These are phyloP conservation scores for Neofusicoccum sp. DNA, from an alignment of 2,329 filamentous ascomycete genomes.

Conservation along the genomic window DNA sequence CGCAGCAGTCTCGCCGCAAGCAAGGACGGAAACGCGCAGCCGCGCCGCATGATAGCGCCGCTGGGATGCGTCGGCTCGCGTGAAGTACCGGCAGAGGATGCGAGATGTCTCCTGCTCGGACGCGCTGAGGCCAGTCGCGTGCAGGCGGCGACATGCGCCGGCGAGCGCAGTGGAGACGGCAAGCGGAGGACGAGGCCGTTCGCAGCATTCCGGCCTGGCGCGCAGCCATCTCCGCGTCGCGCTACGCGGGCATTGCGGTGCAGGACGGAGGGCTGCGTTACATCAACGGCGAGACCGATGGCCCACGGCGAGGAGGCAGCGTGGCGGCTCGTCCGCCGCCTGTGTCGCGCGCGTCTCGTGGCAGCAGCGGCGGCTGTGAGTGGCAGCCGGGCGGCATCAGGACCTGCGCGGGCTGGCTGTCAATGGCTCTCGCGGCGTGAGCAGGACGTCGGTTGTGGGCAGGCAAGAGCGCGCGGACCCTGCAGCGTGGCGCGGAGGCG, in stretches of 20 bases:
- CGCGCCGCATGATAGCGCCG: too few relatives aligned
- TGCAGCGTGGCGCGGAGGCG: conserved; percentile 12
- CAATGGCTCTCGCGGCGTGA: too few relatives aligned
- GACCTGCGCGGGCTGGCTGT: too few relatives aligned
- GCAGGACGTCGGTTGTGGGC: neutral
- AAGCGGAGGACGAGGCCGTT: neutral
- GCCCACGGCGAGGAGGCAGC: too few relatives aligned
- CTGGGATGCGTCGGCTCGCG: neutral
- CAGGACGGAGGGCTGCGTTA: neutral
- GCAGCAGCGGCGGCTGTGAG: too few relatives aligned
- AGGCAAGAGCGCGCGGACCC: too few relatives aligned
- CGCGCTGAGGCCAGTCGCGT: neutral
- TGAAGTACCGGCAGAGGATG: neutral
- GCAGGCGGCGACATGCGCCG: neutral
- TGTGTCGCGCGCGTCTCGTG: too few relatives aligned
- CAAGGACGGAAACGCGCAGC: too few relatives aligned
- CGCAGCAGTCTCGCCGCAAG: too few relatives aligned
- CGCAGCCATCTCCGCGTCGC: neutral
- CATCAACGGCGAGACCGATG: too few relatives aligned
- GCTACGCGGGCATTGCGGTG: neutral
- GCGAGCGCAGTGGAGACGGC: neutral
- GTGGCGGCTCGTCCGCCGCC: too few relatives aligned
- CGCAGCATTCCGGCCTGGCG: neutral
- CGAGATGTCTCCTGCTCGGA: neutral
- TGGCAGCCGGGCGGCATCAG: too few relatives aligned